A percentile compares a stretch with the other conserved stretches of the same genome.
Conservation (phyloP, 2,329 filamentous ascomycete species). For the Elsinoe fawcettii region DNA sequence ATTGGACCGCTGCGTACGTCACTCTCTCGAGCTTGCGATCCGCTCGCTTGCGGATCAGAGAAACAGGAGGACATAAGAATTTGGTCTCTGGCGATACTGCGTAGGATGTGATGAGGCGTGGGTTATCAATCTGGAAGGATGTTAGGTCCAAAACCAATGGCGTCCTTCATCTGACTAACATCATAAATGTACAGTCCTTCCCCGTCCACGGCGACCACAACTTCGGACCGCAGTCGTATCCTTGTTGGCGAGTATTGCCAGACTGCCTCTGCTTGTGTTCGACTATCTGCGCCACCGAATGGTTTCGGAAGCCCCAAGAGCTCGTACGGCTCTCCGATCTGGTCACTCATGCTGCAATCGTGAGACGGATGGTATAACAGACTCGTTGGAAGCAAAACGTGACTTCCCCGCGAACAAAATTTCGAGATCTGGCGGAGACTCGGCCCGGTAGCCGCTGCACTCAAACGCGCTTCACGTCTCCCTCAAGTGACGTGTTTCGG, state of each 20-base stretch:
- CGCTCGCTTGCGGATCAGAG: conserved; percentile 45
- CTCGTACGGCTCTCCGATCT: conserved; percentile 32
- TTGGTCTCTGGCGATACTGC: conserved; percentile 53
- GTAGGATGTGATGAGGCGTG: conserved; percentile 53
- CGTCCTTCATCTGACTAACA: conserved; percentile 33
- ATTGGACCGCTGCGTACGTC: conserved; percentile 44
- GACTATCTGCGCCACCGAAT: conserved; percentile 34
- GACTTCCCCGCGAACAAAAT: conserved; percentile 2
- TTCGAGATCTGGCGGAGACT: conserved; percentile 9
- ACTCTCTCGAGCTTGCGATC: conserved; percentile 43
- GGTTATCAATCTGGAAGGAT: conserved; percentile 49
- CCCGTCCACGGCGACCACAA: conserved; percentile 52
- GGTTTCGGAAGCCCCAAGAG: conserved; percentile 39
- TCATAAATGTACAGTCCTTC: conserved; percentile 57
- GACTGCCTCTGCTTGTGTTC: conserved; percentile 39
- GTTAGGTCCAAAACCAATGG: not conserved
- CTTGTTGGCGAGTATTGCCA: conserved; percentile 47
- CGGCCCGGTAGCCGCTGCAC: not conserved
- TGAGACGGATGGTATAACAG: not conserved
- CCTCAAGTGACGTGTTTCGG: conserved; percentile 7
- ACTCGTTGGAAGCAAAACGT: not conserved
- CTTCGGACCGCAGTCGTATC: conserved; percentile 56
- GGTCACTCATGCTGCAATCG: conserved; percentile 8
- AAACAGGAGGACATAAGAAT: conserved; percentile 51
- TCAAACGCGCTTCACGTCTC: conserved; percentile 6